These are phyloP conservation scores for Combretum micranthum DNA, from an alignment of 345 rosid genomes.

Conservation along the genomic window DNA sequence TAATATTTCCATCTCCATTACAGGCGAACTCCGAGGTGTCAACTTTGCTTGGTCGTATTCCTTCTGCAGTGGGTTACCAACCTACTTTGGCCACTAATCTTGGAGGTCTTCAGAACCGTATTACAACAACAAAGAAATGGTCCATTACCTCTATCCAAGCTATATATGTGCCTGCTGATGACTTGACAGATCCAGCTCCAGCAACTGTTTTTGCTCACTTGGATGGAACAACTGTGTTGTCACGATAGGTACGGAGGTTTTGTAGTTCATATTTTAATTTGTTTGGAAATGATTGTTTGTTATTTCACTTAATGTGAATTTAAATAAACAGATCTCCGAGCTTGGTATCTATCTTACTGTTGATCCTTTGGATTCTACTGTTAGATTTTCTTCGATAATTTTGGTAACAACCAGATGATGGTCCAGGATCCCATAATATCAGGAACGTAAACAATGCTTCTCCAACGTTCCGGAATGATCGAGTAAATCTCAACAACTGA, in stretches of 20 bases:
- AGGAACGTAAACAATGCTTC: too few relatives aligned
- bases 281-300: neutral
- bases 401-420: too few relatives aligned
- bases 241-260: constrained; percentile 61
- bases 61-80: constrained; percentile 99
- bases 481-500: too few relatives aligned
- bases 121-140: constrained; percentile 98
- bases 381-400: too few relatives aligned
- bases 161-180: constrained; percentile 98
- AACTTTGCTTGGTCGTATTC: constrained; percentile 97
- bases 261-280: neutral
- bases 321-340: constrained; percentile 64
- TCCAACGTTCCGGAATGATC: too few relatives aligned
- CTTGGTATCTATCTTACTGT: constrained; percentile 99
- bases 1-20: neutral
- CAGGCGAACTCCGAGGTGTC: constrained; percentile 99
- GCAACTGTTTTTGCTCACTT: constrained; percentile 99
- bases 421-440: too few relatives aligned
- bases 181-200: constrained; percentile 99
- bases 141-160: constrained; percentile 99
- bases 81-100: constrained; percentile 98
- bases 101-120: constrained; percentile 98
- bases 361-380: constrained; percentile 97
- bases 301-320: neutral
- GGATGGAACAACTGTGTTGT: constrained; percentile 98